A percentile compares a stretch with the other conserved stretches of the same genome.
phyloP scores from a whole-genome alignment of 2,329 filamentous ascomycete species.

The Claviceps humidiphila region DNA sequence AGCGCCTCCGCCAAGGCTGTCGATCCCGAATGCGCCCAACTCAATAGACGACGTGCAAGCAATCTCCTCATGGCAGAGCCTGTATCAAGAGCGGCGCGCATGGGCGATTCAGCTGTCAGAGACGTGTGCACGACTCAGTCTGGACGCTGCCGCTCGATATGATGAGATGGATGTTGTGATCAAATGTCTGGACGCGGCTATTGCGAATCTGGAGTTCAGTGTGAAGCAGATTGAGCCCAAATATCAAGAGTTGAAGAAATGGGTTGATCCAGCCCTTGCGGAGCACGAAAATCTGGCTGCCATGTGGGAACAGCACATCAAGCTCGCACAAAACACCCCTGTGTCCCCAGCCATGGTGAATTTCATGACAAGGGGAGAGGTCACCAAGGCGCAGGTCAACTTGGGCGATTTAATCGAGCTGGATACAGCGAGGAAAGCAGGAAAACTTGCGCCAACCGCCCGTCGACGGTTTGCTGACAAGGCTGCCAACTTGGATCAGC shows the following conservation, averaged over 20 bases:
- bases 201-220: constrained; percentile 70
- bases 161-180: constrained; percentile 64
- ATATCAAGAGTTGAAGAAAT: constrained; percentile 55
- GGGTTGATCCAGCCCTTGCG: constrained; percentile 52
- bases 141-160: constrained; percentile 50
- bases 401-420: constrained; percentile 66
- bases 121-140: constrained; percentile 54
- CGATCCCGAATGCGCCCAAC: constrained; percentile 60
- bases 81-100: constrained; percentile 66
- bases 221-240: constrained; percentile 60
- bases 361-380: constrained; percentile 43
- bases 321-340: constrained; percentile 48
- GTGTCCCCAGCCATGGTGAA: constrained; percentile 53
- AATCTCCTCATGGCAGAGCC: constrained; percentile 72
- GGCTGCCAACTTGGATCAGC: constrained; percentile 46
- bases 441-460: constrained; percentile 45
- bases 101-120: constrained; percentile 66
- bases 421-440: constrained; percentile 59
- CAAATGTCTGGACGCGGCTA: constrained; percentile 68
- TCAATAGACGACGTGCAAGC: constrained; percentile 68
- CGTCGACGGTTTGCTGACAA: constrained; percentile 47
- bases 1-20: constrained; percentile 40
- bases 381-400: constrained; percentile 37
- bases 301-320: constrained; percentile 56
- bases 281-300: constrained; percentile 53